Evolutionary conservation across 257 asterid genomes (phyloP).

Genomic region (Solanum sparsipilum): DNA sequence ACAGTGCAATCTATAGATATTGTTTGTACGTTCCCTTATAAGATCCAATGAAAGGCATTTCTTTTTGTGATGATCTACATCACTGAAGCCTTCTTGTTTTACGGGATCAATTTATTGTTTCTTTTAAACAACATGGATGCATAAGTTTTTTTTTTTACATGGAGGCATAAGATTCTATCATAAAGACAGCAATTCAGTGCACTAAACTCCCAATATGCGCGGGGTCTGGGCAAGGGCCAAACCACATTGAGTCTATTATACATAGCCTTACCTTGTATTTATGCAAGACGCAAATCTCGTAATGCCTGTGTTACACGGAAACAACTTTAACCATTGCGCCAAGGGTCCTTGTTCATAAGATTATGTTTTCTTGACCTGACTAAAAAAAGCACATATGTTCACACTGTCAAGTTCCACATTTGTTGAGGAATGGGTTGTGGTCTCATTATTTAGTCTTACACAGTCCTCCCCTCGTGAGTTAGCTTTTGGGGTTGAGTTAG

Average conservation of each 20-base stretch:
- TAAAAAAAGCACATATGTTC: not conserved
- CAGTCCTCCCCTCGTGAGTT: not conserved
- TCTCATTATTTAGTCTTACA: not conserved
- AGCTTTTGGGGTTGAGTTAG: not conserved
- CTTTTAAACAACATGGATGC: not conserved
- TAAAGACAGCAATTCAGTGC: not conserved
- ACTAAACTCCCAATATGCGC: not conserved
- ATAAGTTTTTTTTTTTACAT: not conserved
- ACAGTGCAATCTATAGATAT: not conserved
- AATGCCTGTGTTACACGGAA: not conserved
- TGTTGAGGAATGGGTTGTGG: not conserved
- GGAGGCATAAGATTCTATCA: not conserved
- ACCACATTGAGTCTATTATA: not conserved
- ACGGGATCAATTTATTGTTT: not conserved
- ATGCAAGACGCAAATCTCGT: not conserved
- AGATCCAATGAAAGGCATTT: not conserved
- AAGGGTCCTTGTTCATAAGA: not conserved
- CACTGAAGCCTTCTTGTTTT: not conserved
- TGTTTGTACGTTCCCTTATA: not conserved
- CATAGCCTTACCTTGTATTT: not conserved
- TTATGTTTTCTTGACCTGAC: not conserved
- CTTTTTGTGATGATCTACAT: not conserved
- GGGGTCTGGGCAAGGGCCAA: not conserved
- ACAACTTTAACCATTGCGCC: not conserved
- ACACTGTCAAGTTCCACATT: not conserved